Percentiles rank a stretch among this genome's conserved stretches.
Evolutionary conservation across 1,139 yeast genomes (phyloP).

Genomic region (Yamadazyma sp.): DNA sequence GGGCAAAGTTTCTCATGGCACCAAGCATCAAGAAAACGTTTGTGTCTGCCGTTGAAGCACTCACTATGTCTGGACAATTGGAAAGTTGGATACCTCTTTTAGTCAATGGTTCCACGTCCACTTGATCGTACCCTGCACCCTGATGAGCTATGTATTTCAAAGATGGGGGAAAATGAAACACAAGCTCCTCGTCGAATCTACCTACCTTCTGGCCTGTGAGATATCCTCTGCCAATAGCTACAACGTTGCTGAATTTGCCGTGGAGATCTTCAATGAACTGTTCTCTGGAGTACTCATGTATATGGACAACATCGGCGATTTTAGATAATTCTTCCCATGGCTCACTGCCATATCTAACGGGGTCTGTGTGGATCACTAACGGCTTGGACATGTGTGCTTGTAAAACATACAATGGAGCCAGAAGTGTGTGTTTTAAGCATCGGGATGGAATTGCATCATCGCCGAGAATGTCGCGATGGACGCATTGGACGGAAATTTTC

Average conservation of each 20-base stretch:
- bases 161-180: constrained; percentile 53
- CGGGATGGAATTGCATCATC: too few species aligned
- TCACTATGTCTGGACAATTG: constrained; percentile 68
- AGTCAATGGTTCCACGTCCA: constrained; percentile 53
- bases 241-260: constrained; percentile 43
- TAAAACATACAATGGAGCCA: too few species aligned
- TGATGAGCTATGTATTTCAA: constrained; percentile 68
- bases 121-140: constrained; percentile 93
- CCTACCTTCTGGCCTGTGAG: constrained; percentile 60
- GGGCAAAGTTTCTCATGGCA: constrained; percentile 62
- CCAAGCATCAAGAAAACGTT: constrained; percentile 64
- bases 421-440: too few species aligned
- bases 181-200: constrained; percentile 68
- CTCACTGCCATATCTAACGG: constrained; percentile 42
- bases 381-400: not conserved
- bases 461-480: too few species aligned
- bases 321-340: constrained; percentile 53
- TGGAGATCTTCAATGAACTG: constrained; percentile 50
- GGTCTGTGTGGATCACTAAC: constrained; percentile 1
- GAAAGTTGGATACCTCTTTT: constrained; percentile 57
- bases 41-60: constrained; percentile 76
- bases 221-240: constrained; percentile 52
- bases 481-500: not conserved
- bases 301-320: constrained; percentile 49
- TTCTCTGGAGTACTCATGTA: constrained; percentile 40